Evolutionary conservation across 1,284 basidiomycete genomes (phyloP), one percentile per base, ranked within the genome.

Genomic region (Anthracocystis walkeri): DNA sequence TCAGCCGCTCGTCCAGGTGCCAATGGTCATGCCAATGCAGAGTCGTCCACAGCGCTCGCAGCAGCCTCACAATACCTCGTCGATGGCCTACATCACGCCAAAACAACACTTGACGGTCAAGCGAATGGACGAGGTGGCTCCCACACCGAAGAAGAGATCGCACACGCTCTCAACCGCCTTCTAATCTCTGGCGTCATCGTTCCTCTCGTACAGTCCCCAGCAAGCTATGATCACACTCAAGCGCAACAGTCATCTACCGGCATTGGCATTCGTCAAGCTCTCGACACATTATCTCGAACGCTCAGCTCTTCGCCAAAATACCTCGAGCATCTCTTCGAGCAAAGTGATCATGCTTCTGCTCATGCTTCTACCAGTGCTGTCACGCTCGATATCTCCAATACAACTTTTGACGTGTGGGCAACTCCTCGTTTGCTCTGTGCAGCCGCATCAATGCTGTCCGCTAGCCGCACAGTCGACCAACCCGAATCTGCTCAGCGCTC

Each of bases 331-430:
- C 52, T 76, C 23, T 76, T 76, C 46, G 65, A 56, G 38, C 21
- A 41, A 21, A 29, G 11, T 23, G 48, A 50, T 2, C 35, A 57
- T 7, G 46, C 41, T n/a, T 67, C 56, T 23, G 20, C 63, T 0
- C 38, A 55, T 6, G 45, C 63, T 27, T 71, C 68, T 0, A 58
- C 58, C 14, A 65, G 68, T 29, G 56, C 68, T 11, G 33, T 65
- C n/a, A 58, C 63, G 18, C 68, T 71, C 42, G 63, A 71, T 35
- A 56, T 62, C 55, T 27, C 64, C 38, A 75, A 72, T 29, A 80
- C 78, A 40, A 81, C 80, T 2, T 69, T 82, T 29, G 77, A 79
- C 16, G 61, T 78, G 0, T 82, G 80, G 80, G 62, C 74, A 41
- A 42, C 73, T 3, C 80, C 80, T 14, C 72, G 80, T 7, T 42